Conservation (phyloP, 139 green algal species). For the Tetratostichococcus sp. region DNA sequence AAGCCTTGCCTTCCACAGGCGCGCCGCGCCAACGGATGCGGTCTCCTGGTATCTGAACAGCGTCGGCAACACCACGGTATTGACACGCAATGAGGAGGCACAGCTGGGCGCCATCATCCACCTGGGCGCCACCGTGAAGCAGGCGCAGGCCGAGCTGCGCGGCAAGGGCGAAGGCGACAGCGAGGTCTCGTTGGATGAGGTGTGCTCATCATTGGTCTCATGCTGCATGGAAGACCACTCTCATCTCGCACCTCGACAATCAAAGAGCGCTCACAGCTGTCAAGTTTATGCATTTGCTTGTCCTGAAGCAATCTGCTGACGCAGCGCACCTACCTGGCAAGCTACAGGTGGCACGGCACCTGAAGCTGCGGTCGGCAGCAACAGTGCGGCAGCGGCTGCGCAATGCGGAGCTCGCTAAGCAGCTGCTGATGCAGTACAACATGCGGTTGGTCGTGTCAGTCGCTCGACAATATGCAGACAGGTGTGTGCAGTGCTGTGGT, state of each 20-base stretch:
- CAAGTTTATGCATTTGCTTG: neutral
- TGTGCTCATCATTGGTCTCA: too few species aligned
- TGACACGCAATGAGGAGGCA: constrained; percentile 2
- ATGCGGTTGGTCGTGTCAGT: constrained; percentile 35
- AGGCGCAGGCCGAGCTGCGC: constrained; percentile 1
- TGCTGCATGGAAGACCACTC: too few species aligned
- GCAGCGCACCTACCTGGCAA: too few species aligned
- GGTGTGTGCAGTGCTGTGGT: neutral
- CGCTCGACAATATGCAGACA: constrained; percentile 21
- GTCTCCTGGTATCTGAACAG: neutral
- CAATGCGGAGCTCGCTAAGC: constrained; percentile 37
- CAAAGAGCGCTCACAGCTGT: too few species aligned
- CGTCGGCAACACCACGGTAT: constrained; percentile 12
- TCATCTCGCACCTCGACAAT: too few species aligned
- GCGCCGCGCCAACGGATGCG: neutral
- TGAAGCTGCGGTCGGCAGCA: constrained; percentile 12
- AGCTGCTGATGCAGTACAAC: constrained; percentile 45
- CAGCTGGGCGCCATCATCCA: constrained; percentile 14
- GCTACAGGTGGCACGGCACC: constrained; percentile 27
- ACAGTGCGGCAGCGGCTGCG: constrained; percentile 29
- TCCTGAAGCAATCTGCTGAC: too few species aligned
- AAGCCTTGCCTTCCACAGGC: neutral
- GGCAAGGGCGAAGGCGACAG: constrained; percentile 20
- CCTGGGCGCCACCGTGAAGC: constrained; percentile 24
- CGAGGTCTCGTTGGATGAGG: constrained; percentile 30